Evolutionary conservation across 148 eudicot genomes (phyloP), one percentile per base, ranked within the genome.

Genomic region (Polygonum aviculare): DNA sequence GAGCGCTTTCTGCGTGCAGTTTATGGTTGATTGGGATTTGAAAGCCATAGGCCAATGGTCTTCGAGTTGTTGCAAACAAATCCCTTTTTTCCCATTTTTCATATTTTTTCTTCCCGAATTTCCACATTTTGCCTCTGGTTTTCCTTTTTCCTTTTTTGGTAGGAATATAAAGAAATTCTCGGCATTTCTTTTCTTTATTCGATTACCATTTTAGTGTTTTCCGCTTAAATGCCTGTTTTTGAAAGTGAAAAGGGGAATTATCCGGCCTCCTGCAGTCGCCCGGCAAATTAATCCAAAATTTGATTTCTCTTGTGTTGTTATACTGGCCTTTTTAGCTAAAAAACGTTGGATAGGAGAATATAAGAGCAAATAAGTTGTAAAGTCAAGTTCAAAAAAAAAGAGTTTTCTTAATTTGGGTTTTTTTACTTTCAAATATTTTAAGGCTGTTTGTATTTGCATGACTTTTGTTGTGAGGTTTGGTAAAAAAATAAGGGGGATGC

Each of bases 1-100:
- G 60, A 76, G 86, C 82, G 87, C 31, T 79, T 82, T 85, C 72
- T 80, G 78, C 84, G 84, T 78, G 76, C 80, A 74, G 80, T 77
- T 87, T 52, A 79, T 84, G 83, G 86, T 69, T 75, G 50, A 81
- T 79, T 77, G 76, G 63, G 78, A 59, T 80, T 72, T 75, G 50
- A 80, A 86, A 82, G 74, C 49, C 78, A 80, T 71, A 76, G 79
- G 86, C 77, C 77, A 80, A 67, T 67, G 40, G 70, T 63, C n/a
- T 31, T 63, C 70, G 14, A 63, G 40, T 63, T 60, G 67, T 63
- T 63, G 72, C 21, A 31, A 62, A 31, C 4, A 62, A 62, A 62
- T 22, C 38, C 5, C 16, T 40, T 15, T 65, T 51, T 80, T 60
- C 63, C 79, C 75, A 72, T 57, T 82, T 78, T 15, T 4, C 5